Evolutionary conservation across 164 flowering plant species (phyloP).

Genomic region (Kingdonia uniflora): DNA sequence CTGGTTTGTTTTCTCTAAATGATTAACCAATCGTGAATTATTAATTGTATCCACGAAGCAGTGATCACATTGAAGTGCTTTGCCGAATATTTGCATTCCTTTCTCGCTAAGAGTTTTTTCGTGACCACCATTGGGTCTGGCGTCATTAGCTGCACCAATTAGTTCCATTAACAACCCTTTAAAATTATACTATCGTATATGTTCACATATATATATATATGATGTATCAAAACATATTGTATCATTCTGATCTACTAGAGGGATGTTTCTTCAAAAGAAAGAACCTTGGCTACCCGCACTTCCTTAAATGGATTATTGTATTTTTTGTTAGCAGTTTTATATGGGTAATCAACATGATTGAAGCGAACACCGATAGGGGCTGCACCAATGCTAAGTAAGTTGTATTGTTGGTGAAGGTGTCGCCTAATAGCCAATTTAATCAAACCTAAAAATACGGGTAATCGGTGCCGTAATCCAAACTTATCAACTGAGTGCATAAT

Average conservation of each 20-base stretch:
- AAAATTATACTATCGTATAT: neutral
- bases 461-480: conserved; percentile 25
- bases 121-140: conserved; percentile 36
- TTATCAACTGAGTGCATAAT: conserved; percentile 28
- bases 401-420: conserved; percentile 27
- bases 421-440: conserved; percentile 25
- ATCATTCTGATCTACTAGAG: conserved; percentile 20
- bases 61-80: conserved; percentile 43
- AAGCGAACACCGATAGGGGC: conserved; percentile 15
- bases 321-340: conserved; percentile 26
- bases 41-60: conserved; percentile 40
- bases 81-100: conserved; percentile 22
- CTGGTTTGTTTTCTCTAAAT: conserved; percentile 34
- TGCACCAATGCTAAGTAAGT: conserved; percentile 28
- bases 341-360: conserved; percentile 17
- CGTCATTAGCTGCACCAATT: conserved; percentile 20
- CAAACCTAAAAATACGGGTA: conserved; percentile 35
- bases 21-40: conserved; percentile 44
- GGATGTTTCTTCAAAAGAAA: conserved; percentile 36
- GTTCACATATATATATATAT: too few relatives aligned
- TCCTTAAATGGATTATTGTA: conserved; percentile 27
- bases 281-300: conserved; percentile 24
- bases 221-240: conserved; percentile 9
- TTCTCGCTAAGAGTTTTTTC: conserved; percentile 28
- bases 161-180: too few relatives aligned